Conservation (phyloP, 805 yeast species). For the Metschnikowia kunwiensis region DNA sequence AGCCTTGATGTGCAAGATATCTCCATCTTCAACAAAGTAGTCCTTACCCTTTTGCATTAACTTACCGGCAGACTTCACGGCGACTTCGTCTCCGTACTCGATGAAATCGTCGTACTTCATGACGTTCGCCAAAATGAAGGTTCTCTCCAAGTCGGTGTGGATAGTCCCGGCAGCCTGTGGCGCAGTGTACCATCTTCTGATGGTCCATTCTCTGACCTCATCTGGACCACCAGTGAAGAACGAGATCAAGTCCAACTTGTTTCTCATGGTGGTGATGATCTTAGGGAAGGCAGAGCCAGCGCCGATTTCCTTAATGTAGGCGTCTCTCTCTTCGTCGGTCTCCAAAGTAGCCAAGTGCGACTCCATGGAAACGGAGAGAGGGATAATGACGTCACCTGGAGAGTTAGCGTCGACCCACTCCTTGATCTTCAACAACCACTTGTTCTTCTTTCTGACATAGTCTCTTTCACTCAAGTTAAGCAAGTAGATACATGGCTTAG, state of each 20-base stretch:
- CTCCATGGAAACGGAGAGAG: slow-evolving; percentile 89
- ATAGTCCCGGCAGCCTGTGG: slow-evolving; percentile 90
- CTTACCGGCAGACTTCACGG: slow-evolving; percentile 86
- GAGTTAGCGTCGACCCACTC: slow-evolving; percentile 88
- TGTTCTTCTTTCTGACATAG: slow-evolving; percentile 83
- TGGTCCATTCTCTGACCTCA: slow-evolving; percentile 89
- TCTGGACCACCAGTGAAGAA: slow-evolving; percentile 84
- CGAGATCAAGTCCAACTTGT: slow-evolving; percentile 66
- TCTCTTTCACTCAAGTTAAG: slow-evolving; percentile 88
- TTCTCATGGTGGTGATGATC: slow-evolving; percentile 69
- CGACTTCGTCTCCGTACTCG: slow-evolving; percentile 66
- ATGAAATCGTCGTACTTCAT: slow-evolving; percentile 60
- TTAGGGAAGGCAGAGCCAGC: slow-evolving; percentile 78
- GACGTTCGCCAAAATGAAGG: slow-evolving; percentile 77
- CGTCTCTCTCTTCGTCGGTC: slow-evolving; percentile 40
- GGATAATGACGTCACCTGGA: slow-evolving; percentile 83
- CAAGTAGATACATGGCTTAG: slow-evolving; percentile 92
- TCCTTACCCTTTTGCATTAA: slow-evolving; percentile 89
- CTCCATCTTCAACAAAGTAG: slow-evolving; percentile 94
- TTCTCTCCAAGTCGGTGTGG: slow-evolving; percentile 78
- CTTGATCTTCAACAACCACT: slow-evolving; percentile 75
- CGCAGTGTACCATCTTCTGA: slow-evolving; percentile 70
- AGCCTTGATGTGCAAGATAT: slow-evolving; percentile 85
- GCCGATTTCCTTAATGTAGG: slow-evolving; percentile 70
- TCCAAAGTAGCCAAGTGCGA: slow-evolving; percentile 70